These are phyloP conservation scores for Crocinoboletus sp. DNA, from an alignment of 1,284 basidiomycete genomes.

Conservation along the genomic window DNA sequence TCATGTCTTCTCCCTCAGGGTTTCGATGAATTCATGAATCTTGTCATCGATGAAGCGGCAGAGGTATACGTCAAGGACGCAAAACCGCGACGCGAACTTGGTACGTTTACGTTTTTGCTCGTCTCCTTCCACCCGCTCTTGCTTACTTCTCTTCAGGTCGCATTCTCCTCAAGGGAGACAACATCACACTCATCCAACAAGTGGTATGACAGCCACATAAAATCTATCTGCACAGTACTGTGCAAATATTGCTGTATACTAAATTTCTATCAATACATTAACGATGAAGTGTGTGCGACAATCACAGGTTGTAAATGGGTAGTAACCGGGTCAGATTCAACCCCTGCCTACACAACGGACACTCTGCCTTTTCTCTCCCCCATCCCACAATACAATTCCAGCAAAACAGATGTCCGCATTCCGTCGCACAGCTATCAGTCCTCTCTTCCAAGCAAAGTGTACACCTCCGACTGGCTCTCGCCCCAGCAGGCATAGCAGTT, in stretches of 20 bases:
- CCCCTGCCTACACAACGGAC: constrained; percentile 82
- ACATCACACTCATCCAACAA: constrained; percentile 93
- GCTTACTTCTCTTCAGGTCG: constrained; percentile 55
- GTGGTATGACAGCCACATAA: constrained; percentile 33
- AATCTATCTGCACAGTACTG: constrained; percentile 5
- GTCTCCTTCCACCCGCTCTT: constrained; percentile 1
- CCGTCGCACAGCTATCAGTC: constrained; percentile 79
- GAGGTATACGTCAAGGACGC: constrained; percentile 90
- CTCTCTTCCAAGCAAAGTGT: constrained; percentile 85
- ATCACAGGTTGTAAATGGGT: constrained; percentile 80
- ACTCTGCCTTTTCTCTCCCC: constrained; percentile 90
- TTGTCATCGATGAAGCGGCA: constrained; percentile 93
- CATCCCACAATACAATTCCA: constrained; percentile 91
- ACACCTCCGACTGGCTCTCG: constrained; percentile 68
- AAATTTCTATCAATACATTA: constrained; percentile 8
- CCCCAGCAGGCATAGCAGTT: constrained; percentile 42
- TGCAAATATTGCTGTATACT: constrained; percentile 20
- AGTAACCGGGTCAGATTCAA: constrained; percentile 69
- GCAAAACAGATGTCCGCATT: constrained; percentile 93
- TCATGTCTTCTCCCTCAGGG: constrained; percentile 54
- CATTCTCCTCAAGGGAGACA: constrained; percentile 93
- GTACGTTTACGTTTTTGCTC: constrained; percentile 36
- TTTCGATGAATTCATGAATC: constrained; percentile 99
- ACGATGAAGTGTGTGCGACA: neutral
- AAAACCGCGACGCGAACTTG: constrained; percentile 79